A percentile compares a stretch with the other conserved stretches of the same genome.
Conservation (phyloP, 2,329 filamentous ascomycete species). For the Claviceps fusiformis region DNA sequence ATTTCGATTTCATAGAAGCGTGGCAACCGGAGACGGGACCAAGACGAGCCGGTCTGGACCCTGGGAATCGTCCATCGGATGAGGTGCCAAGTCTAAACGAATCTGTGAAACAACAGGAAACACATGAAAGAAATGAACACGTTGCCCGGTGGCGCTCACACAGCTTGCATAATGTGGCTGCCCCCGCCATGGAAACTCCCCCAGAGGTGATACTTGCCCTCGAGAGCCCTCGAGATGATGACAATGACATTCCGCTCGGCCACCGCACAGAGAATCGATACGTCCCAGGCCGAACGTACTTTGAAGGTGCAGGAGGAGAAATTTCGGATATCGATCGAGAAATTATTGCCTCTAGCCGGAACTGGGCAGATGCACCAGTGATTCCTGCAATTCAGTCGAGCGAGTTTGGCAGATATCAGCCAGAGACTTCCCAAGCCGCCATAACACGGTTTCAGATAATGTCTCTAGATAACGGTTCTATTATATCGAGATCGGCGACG, state of each 20-base stretch:
- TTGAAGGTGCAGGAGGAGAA: slow-evolving; percentile 25
- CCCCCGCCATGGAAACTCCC: slow-evolving; percentile 13
- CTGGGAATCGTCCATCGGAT: slow-evolving; percentile 26
- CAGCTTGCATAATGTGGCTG: slow-evolving; percentile 16
- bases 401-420: slow-evolving; percentile 25
- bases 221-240: slow-evolving; percentile 14
- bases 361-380: slow-evolving; percentile 36
- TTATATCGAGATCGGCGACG: slow-evolving; percentile 51
- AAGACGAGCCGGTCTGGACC: slow-evolving; percentile 34
- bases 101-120: slow-evolving; percentile 25
- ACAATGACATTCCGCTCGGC: slow-evolving; percentile 31
- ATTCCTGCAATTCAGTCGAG: slow-evolving; percentile 29
- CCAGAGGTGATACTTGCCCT: slow-evolving; percentile 12
- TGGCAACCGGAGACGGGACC: slow-evolving; percentile 26
- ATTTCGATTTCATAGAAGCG: slow-evolving; percentile 26
- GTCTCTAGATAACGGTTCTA: slow-evolving; percentile 41
- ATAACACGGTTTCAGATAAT: slow-evolving; percentile 39
- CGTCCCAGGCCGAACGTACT: slow-evolving; percentile 37
- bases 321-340: slow-evolving; percentile 33
- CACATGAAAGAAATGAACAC: slow-evolving; percentile 32
- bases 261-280: slow-evolving; percentile 36
- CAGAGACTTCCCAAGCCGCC: slow-evolving; percentile 37
- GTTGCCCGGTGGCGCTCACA: slow-evolving; percentile 38
- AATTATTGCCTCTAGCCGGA: slow-evolving; percentile 33
- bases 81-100: slow-evolving; percentile 38